Percentiles rank a stretch among this genome's conserved stretches.
phyloP scores from a whole-genome alignment of 116 monocot genomes.

The Iris pallida region DNA sequence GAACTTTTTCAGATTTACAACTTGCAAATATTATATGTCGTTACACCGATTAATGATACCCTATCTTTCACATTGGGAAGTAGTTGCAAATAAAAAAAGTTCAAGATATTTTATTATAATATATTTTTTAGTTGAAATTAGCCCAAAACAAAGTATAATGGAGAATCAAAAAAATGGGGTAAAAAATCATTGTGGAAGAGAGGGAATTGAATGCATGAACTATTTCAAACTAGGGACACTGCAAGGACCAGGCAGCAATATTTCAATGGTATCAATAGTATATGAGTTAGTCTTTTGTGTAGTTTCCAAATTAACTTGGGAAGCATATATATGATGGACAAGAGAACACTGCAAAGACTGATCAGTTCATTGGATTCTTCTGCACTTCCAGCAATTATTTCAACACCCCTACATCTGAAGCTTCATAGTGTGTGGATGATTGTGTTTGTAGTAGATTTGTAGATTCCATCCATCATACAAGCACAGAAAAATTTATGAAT shows the following conservation, averaged over 20 bases:
- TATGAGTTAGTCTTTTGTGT: not conserved
- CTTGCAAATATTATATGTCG: too few species aligned
- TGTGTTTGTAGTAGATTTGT: slow-evolving; percentile 7
- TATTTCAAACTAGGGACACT: not conserved
- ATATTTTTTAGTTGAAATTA: too few species aligned
- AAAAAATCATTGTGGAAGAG: too few species aligned
- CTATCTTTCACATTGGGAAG: too few species aligned
- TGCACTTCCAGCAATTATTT: slow-evolving; percentile 21
- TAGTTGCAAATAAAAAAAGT: too few species aligned
- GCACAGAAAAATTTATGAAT: not conserved
- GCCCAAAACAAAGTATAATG: too few species aligned
- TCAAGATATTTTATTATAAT: too few species aligned
- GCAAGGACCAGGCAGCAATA: not conserved
- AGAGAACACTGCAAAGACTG: not conserved
- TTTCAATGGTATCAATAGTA: not conserved
- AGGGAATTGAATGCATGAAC: not conserved
- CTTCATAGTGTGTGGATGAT: slow-evolving; percentile 4
- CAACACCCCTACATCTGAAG: not conserved
- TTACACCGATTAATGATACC: too few species aligned
- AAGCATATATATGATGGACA: too few species aligned
- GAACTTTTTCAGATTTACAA: too few species aligned
- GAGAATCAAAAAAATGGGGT: too few species aligned
- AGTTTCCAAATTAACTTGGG: not conserved
- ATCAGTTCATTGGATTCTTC: slow-evolving; percentile 31
- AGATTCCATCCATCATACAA: slow-evolving; percentile 19